phyloP scores from a whole-genome alignment of 306 rosid genomes.

The Neltuma alba region DNA sequence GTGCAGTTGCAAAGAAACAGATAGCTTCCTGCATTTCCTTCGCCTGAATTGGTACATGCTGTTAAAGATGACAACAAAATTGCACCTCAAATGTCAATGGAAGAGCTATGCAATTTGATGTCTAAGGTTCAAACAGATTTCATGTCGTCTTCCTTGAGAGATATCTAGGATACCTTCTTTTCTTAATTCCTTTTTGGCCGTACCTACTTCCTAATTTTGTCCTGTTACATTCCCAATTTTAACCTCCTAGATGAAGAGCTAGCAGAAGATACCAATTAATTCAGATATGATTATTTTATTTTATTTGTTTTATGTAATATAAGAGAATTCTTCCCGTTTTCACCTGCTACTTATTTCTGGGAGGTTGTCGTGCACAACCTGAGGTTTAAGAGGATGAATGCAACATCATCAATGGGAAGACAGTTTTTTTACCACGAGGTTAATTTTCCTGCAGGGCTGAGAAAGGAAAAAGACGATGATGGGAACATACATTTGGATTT shows the following conservation, averaged over 20 bases:
- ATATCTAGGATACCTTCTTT: neutral
- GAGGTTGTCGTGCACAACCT: conserved; percentile 53
- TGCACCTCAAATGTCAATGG: conserved; percentile 40
- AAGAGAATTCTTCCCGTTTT: conserved; percentile 25
- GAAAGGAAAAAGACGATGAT: conserved; percentile 33
- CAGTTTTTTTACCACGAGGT: conserved; percentile 75
- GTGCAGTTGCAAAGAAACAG: conserved; percentile 45
- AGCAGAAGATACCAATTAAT: conserved; percentile 57
- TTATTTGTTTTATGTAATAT: neutral
- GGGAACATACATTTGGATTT: conserved; percentile 30
- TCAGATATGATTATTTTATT: neutral
- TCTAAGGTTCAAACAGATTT: conserved; percentile 39
- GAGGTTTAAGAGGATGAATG: conserved; percentile 53
- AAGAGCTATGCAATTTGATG: conserved; percentile 46
- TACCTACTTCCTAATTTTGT: neutral
- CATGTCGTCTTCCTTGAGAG: conserved; percentile 43
- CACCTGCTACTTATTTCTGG: conserved; percentile 33
- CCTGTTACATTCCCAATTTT: conserved; percentile 76
- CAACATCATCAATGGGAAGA: conserved; percentile 65
- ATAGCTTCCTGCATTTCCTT: conserved; percentile 48
- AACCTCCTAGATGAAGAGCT: conserved; percentile 70
- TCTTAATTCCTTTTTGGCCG: neutral
- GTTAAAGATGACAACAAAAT: conserved; percentile 56
- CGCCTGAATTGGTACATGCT: conserved; percentile 50
- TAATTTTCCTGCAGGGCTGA: conserved; percentile 45